Conservation (phyloP, 1,284 basidiomycete species). For the Meira nashicola region DNA sequence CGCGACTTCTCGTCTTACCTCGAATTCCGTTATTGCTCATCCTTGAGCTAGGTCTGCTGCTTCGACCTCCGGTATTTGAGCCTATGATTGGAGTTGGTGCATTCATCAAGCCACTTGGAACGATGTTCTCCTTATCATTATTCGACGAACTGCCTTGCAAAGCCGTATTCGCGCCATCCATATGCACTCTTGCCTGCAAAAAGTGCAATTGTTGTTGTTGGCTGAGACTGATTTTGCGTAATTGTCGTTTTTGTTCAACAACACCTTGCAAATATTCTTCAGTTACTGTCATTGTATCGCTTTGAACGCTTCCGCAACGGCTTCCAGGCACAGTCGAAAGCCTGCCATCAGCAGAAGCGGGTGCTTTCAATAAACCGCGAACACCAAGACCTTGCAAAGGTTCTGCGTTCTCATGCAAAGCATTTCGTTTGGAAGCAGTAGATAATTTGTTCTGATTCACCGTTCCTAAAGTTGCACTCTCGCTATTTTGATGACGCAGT, state of each 20-base stretch:
- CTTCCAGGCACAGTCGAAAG: neutral
- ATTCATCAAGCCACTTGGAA: neutral
- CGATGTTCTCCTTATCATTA: neutral
- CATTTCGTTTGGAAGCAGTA: no score
- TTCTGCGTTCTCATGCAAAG: no score
- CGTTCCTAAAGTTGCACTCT: no score
- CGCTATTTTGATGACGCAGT: no score
- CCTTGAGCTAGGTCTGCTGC: slow-evolving; percentile 27
- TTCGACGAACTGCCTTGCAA: neutral
- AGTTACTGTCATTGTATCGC: slow-evolving; percentile 6
- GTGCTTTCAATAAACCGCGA: no score
- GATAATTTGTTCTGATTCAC: no score
- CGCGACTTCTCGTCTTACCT: slow-evolving; percentile 27
- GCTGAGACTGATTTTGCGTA: slow-evolving; percentile 30
- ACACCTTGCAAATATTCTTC: slow-evolving; percentile 2
- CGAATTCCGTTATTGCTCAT: slow-evolving; percentile 21
- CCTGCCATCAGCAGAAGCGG: no score
- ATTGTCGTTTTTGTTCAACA: slow-evolving; percentile 28
- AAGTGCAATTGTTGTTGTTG: slow-evolving; percentile 34
- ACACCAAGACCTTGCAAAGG: no score
- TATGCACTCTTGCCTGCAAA: slow-evolving; percentile 14
- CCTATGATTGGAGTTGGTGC: neutral
- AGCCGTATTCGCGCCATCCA: neutral
- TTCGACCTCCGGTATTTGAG: no score
- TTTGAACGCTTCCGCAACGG: neutral